phyloP scores from a whole-genome alignment of 331 rosid species.

The Quercus phellos region DNA sequence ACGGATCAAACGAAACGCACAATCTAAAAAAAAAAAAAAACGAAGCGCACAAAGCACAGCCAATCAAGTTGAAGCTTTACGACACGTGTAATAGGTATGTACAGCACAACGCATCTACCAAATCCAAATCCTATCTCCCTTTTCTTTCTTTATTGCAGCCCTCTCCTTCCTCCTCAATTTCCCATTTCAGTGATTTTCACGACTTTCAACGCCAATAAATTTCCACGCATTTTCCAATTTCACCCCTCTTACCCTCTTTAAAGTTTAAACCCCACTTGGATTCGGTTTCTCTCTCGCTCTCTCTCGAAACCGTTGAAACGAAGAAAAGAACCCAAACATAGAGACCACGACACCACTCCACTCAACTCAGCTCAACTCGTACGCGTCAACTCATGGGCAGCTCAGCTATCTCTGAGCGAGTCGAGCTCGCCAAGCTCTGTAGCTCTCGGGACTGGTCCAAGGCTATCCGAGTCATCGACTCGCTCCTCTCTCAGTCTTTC shows the following conservation, averaged over 20 bases:
- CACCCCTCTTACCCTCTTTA: not conserved
- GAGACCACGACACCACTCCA: not conserved
- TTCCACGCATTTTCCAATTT: not conserved
- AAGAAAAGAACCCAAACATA: slow-evolving; percentile 5
- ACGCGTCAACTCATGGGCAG: slow-evolving; percentile 27
- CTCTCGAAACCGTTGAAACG: slow-evolving; percentile 14
- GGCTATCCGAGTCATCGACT: slow-evolving; percentile 56
- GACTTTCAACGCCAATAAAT: too few species aligned
- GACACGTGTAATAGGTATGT: slow-evolving; percentile 17
- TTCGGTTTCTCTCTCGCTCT: not conserved
- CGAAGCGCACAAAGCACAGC: not conserved
- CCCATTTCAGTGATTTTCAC: too few species aligned
- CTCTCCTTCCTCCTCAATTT: slow-evolving; percentile 1
- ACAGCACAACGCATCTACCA: not conserved
- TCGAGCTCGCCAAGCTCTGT: slow-evolving; percentile 52
- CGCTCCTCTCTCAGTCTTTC: slow-evolving; percentile 39
- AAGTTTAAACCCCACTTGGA: not conserved
- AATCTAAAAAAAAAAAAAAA: too few species aligned
- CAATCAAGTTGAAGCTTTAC: not conserved
- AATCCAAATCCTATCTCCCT: too few species aligned
- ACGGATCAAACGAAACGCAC: not conserved
- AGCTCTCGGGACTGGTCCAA: slow-evolving; percentile 58
- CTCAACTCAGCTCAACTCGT: slow-evolving; percentile 13
- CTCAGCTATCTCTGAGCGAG: slow-evolving; percentile 38
- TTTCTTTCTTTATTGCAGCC: not conserved